A percentile compares a stretch with the other conserved stretches of the same genome.
Evolutionary conservation across 192 early-diverging fungal species (phyloP).

Genomic region (Entophlyctis luteolus): DNA sequence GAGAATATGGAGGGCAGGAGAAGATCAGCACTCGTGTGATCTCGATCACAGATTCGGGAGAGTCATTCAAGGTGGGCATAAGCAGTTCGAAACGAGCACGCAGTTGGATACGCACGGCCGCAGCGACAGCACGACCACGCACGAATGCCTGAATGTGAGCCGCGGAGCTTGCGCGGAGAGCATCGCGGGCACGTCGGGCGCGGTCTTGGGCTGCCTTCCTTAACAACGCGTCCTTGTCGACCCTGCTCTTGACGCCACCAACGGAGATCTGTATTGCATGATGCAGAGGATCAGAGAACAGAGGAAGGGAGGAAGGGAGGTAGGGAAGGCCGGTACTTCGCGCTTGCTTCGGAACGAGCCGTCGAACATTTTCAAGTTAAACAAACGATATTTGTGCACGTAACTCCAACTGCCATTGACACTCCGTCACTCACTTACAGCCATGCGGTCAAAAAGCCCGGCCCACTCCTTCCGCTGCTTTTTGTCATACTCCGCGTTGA

Average conservation of each 20-base stretch:
- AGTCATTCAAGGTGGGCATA: too few relatives aligned
- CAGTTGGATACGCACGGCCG: not conserved
- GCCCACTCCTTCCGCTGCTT: slow-evolving; percentile 41
- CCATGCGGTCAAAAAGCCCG: slow-evolving; percentile 37
- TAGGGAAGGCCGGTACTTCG: too few relatives aligned
- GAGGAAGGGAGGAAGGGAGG: too few relatives aligned
- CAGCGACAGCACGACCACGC: not conserved
- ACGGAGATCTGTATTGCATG: slow-evolving; percentile 74
- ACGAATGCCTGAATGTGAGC: slow-evolving; percentile 59
- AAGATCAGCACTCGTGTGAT: not conserved
- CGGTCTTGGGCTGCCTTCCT: slow-evolving; percentile 69
- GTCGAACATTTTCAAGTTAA: too few relatives aligned
- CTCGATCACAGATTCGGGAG: not conserved
- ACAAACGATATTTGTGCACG: too few relatives aligned
- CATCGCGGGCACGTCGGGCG: slow-evolving; percentile 65
- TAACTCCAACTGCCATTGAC: too few relatives aligned
- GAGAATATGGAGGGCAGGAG: not conserved
- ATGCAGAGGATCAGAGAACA: too few relatives aligned
- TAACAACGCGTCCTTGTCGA: slow-evolving; percentile 67
- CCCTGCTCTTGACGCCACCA: slow-evolving; percentile 62
- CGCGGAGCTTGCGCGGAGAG: slow-evolving; percentile 53
- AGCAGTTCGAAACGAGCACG: not conserved
- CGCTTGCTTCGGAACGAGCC: not conserved
- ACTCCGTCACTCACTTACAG: too few relatives aligned
- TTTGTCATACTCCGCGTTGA: slow-evolving; percentile 29